Conservation (phyloP, 2,329 filamentous ascomycete genomes). For the Aspergillus fischeri region DNA sequence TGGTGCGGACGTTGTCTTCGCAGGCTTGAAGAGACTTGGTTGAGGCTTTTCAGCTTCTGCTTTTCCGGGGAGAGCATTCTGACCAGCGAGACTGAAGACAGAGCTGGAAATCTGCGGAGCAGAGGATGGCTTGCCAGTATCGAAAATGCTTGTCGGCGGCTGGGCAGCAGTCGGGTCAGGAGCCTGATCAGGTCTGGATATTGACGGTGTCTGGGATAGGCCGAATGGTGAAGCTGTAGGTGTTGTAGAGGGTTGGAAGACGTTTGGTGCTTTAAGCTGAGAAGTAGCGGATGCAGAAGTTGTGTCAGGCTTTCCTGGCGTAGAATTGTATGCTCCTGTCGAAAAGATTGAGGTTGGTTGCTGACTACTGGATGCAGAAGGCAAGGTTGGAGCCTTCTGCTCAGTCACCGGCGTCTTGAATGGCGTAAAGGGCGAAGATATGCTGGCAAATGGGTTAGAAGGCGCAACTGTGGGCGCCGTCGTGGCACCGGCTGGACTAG, state of each 20-base stretch:
- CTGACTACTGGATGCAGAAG: not conserved
- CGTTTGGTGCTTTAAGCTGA: not conserved
- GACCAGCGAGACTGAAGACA: slow-evolving; percentile 7
- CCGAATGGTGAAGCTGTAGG: slow-evolving; percentile 6
- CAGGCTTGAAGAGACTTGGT: not conserved
- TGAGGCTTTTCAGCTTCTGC: not conserved
- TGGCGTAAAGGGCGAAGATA: not conserved
- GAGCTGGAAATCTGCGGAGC: slow-evolving; percentile 1
- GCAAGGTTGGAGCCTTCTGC: slow-evolving; percentile 2
- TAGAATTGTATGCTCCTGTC: not conserved
- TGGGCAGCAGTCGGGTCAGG: slow-evolving; percentile 9
- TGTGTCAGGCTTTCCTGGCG: not conserved
- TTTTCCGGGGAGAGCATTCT: not conserved
- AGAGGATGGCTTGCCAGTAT: slow-evolving; percentile 6
- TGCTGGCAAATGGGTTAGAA: slow-evolving; percentile 11
- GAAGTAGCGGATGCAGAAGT: not conserved
- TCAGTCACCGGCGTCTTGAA: not conserved
- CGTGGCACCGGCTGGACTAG: not conserved
- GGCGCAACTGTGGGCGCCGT: not conserved
- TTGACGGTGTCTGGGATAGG: not conserved
- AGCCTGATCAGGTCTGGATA: slow-evolving; percentile 2
- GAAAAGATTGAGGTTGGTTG: slow-evolving; percentile 14
- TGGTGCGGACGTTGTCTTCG: not conserved
- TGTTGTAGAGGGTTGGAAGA: slow-evolving; percentile 2
- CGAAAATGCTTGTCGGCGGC: slow-evolving; percentile 12